Evolutionary conservation across 768 basidiomycete species (phyloP).

Genomic region (Pleurotus citrinopileatus): DNA sequence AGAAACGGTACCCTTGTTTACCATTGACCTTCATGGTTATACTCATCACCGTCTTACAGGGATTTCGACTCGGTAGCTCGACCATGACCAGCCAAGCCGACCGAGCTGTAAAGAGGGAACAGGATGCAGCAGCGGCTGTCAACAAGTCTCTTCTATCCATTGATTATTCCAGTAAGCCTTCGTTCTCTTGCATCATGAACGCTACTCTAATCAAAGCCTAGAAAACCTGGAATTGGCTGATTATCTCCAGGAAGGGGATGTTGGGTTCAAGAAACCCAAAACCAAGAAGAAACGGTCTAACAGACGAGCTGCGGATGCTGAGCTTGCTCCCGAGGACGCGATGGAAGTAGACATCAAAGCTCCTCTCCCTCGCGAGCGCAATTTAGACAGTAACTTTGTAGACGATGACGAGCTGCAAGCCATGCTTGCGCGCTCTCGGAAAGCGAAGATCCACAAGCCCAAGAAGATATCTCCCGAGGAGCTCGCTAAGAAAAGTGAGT

Average conservation of each 20-base stretch:
- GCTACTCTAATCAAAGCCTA: conserved; percentile 26
- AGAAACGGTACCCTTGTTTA: conserved; percentile 58
- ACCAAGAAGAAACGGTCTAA: conserved; percentile 91
- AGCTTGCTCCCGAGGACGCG: conserved; percentile 43
- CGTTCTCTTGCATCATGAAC: neutral
- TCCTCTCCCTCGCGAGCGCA: conserved; percentile 61
- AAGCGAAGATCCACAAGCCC: conserved; percentile 73
- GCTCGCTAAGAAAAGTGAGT: conserved; percentile 71
- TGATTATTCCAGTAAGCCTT: conserved; percentile 81
- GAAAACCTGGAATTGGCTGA: conserved; percentile 88
- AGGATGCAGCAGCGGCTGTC: conserved; percentile 55
- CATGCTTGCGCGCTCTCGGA: conserved; percentile 81
- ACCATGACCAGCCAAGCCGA: conserved; percentile 36
- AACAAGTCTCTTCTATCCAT: conserved; percentile 82
- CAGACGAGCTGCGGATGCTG: conserved; percentile 59
- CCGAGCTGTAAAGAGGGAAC: conserved; percentile 45
- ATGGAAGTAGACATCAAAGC: conserved; percentile 85
- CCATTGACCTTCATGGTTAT: conserved; percentile 4
- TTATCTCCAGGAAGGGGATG: conserved; percentile 87
- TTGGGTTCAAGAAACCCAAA: conserved; percentile 96
- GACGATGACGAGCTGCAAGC: conserved; percentile 99
- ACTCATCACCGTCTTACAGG: conserved; percentile 44
- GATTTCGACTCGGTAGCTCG: conserved; percentile 81
- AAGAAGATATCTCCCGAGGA: conserved; percentile 83
- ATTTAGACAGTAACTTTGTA: conserved; percentile 87